These are phyloP conservation scores for Anethum foeniculum DNA, from an alignment of 140 eudicot genomes.

Conservation along the genomic window DNA sequence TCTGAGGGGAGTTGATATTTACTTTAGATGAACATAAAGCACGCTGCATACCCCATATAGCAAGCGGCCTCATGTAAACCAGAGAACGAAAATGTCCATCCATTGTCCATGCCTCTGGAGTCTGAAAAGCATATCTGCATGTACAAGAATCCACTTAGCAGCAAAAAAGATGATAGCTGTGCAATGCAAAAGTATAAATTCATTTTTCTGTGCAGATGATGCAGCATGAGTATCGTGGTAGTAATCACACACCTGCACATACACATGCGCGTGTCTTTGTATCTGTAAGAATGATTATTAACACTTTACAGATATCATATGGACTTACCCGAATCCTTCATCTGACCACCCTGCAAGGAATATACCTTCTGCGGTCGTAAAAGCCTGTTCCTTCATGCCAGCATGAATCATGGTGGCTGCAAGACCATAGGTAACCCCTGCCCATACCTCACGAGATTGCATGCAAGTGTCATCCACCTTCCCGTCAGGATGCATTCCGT, in stretches of 20 bases:
- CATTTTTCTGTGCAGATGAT: neutral
- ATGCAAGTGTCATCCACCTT: conserved; percentile 92
- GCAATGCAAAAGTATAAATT: neutral
- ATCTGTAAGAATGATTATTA: neutral
- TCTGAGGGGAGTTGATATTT: conserved; percentile 39
- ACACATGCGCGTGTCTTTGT: neutral
- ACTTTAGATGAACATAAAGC: conserved; percentile 53
- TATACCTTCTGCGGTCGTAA: conserved; percentile 85
- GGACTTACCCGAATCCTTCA: conserved; percentile 78
- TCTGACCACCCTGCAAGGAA: conserved; percentile 95
- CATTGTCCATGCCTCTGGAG: conserved; percentile 92
- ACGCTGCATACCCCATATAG: conserved; percentile 94
- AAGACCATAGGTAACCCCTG: conserved; percentile 86
- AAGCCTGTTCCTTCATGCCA: conserved; percentile 84
- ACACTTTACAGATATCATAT: neutral
- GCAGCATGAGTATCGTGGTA: neutral
- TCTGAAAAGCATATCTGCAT: conserved; percentile 78
- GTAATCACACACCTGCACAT: neutral
- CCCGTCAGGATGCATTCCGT: conserved; percentile 93
- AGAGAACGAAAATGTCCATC: conserved; percentile 88
- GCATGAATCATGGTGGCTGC: conserved; percentile 96
- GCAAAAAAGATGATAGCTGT: neutral
- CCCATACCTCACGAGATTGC: conserved; percentile 98
- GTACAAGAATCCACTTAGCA: neutral
- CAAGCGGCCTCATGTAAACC: conserved; percentile 90